Base-by-base conservation (phyloP, 2,329 filamentous ascomycete species). In the Colletotrichum acutatum region DNA sequence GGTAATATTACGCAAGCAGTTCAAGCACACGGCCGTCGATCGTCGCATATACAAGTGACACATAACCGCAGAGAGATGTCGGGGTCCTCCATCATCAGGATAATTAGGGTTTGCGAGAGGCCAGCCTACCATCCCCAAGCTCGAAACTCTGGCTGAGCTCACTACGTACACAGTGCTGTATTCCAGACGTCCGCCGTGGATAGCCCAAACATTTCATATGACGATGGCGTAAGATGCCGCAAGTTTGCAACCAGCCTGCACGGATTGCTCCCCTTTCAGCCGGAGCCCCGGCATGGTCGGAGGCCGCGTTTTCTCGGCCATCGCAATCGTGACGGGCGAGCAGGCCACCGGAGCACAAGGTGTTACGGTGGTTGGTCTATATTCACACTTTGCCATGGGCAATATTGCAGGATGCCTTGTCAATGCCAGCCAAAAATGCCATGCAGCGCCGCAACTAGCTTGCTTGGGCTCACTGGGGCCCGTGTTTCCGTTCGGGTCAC, bases 401-500 rank as follows among this genome's bases (percentile, higher is more conserved):
- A 30, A 22, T 28, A 19, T n/a, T 32, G 24, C 26, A 63, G 61
- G 61, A 24, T 37, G 61, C 28, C 46, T 19, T 54, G 46, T 26
- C 61, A 63, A 54, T 63, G 59, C 42, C 59, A 26, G 7, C 16
- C 26, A 19, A n/a, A 28, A 30, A 54, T 34, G 30, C 14, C 14
- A 37, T 64, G 30, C 16, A 19, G 37, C 12, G 30, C 32, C 30
- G 19, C 24, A 24, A 14, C 49, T 37, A 65, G 32, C 53, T 32
- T 28, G 49, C 8, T 34, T 34, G 22, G 24, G 12, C 5, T 56
- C 19, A 30, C 52, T 46, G 62, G 52, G 49, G 32, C 28, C 62
- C 24, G 52, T 42, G 62, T 65, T 65, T 65, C 62, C 62, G 30
- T 65, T 65, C 62, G 24, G 52, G 49, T 65, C 62, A 65, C 32